Base-by-base conservation (phyloP, 179 eudicot species). In the Camellia oleifera region DNA sequence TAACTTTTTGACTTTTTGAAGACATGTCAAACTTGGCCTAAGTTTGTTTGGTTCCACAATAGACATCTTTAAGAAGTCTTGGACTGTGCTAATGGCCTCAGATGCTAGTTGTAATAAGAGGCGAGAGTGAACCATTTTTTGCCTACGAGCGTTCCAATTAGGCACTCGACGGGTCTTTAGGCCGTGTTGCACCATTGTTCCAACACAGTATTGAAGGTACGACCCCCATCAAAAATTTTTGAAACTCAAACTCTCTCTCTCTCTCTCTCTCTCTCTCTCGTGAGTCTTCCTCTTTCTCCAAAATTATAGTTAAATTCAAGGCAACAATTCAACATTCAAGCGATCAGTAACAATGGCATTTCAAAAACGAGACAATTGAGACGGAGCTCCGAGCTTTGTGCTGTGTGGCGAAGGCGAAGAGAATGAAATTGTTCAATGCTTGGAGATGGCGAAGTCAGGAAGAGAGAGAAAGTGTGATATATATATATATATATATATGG, bases 131-230 rank as follows among this genome's bases (percentile, higher is more conserved):
- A 91, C 50, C 92, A 86, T 77, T 88, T 92, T 82, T 89, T 91
- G 5, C 95, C 97, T 77, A 94, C 89, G 64, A 94, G 88, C 0
- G 82, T 85, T 15, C 87, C 92, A 77, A 94, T 85, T 44, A 91
- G 80, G 76, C 88, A 88, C 88, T 94, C 97, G 73, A 87, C 85
- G 90, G 72, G 69, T 91, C 94, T 79, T 74, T 78, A 63, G 88
- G 81, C 84, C 79, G 78, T 40, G 72, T 79, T 46, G 75, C 40
- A 32, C 40, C 84, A 18, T 84, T 74, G 67, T 90, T 75, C 71
- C 74, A 70, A 40, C 88, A 87, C 81, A 92, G 94, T 80, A 93
- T 88, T 7, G 94, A 92, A 46, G 97, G 90, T 78, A 84, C 93
- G 23, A 81, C 88, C 18, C 97, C 97, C 97, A 89, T 92, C 64